A percentile compares a stretch with the other conserved stretches of the same genome.
phyloP scores from a whole-genome alignment of 225 moss, liverwort and hornwort species.

The Thuidium tamariscinum region DNA sequence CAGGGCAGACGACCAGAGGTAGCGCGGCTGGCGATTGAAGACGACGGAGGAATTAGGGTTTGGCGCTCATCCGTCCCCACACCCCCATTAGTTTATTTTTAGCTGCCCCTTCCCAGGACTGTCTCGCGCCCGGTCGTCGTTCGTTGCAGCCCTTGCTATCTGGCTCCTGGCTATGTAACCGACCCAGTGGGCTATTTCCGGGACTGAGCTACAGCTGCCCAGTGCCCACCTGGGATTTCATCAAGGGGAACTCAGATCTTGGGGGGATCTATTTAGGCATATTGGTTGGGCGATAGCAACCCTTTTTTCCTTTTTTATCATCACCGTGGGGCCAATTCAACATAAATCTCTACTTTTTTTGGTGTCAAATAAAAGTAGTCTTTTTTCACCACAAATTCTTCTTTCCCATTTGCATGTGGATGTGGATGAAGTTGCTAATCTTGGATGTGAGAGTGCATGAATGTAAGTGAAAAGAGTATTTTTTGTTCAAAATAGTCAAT shows the following conservation, averaged over 20 bases:
- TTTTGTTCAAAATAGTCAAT: not conserved
- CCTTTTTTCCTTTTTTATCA: too few relatives aligned
- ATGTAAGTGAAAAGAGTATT: too few relatives aligned
- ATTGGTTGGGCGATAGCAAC: not conserved
- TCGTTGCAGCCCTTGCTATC: conserved; percentile 17
- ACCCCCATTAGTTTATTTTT: conserved; percentile 8
- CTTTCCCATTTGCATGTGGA: not conserved
- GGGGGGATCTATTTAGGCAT: not conserved
- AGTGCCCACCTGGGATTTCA: not conserved
- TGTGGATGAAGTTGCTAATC: not conserved
- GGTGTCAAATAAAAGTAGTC: not conserved
- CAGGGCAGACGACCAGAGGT: conserved; percentile 6
- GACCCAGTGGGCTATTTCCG: not conserved
- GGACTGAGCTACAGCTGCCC: not conserved
- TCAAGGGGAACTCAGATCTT: not conserved
- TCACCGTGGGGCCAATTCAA: not conserved
- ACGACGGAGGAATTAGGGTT: conserved; percentile 35
- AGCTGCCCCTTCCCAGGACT: conserved; percentile 10
- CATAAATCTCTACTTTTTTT: not conserved
- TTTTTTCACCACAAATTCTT: not conserved
- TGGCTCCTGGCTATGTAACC: not conserved
- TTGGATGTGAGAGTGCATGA: not conserved
- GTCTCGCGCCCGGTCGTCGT: conserved; percentile 6
- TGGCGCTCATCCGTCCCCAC: conserved; percentile 36
- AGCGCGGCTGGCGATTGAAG: conserved; percentile 22